Conservation (phyloP, 2,329 filamentous ascomycete species). For the Drechslerella coelobrocha region DNA sequence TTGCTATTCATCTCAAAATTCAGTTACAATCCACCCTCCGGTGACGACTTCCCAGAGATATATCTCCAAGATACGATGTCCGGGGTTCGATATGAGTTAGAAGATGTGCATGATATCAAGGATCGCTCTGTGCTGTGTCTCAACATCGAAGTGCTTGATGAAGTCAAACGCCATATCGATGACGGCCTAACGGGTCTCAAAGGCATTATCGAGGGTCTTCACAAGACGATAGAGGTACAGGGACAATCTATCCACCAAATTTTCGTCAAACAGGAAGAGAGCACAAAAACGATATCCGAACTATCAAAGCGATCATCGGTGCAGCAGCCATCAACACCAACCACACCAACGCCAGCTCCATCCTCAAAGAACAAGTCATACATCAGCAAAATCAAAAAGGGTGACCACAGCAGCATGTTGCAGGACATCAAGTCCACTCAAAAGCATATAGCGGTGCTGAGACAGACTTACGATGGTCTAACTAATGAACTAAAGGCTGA, state of each 20-base stretch:
- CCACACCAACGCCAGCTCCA: conserved; percentile 31
- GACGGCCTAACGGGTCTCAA: conserved; percentile 83
- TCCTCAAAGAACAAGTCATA: conserved; percentile 14
- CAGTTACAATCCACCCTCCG: conserved; percentile 96
- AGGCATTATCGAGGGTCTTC: conserved; percentile 83
- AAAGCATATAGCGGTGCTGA: conserved; percentile 40
- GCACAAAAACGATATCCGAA: conserved; percentile 80
- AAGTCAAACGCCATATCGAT: conserved; percentile 95
- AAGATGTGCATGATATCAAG: conserved; percentile 91
- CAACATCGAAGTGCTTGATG: conserved; percentile 90
- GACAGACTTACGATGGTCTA: conserved; percentile 39
- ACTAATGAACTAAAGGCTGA: conserved; percentile 37
- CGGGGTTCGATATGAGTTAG: conserved; percentile 93
- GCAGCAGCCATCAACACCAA: conserved; percentile 39
- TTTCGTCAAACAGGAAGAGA: conserved; percentile 87
- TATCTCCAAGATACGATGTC: conserved; percentile 97
- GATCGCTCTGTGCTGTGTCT: conserved; percentile 93
- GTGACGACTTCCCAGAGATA: conserved; percentile 90
- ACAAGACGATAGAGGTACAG: conserved; percentile 82
- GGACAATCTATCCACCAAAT: conserved; percentile 81
- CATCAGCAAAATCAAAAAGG: conserved; percentile 28
- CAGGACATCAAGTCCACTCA: conserved; percentile 44
- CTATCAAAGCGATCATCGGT: conserved; percentile 50
- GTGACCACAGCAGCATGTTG: conserved; percentile 32
- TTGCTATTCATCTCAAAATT: conserved; percentile 99